Conservation (phyloP, 139 green algal genomes). For the Asterochloris sp. region DNA sequence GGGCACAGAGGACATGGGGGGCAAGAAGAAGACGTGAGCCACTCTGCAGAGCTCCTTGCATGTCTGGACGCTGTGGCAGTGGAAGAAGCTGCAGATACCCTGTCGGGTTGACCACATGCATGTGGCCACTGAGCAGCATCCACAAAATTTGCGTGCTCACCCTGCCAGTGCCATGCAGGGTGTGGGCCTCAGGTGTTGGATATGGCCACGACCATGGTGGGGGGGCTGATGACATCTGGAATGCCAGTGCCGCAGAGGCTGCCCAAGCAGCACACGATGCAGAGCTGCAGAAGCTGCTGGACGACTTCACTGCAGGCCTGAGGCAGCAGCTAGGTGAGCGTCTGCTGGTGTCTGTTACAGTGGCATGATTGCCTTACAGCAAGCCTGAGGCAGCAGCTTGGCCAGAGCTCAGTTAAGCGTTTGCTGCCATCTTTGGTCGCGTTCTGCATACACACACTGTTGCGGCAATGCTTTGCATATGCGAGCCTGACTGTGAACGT, state of each 20-base stretch:
- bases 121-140: background rate
- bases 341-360: too few relatives aligned
- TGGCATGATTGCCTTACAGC: too few relatives aligned
- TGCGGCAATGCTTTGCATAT: too few relatives aligned
- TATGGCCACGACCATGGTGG: slow-evolving; percentile 42
- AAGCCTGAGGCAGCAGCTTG: too few relatives aligned
- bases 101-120: background rate
- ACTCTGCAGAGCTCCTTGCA: background rate
- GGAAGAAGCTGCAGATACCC: too few relatives aligned
- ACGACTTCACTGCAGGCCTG: slow-evolving; percentile 1
- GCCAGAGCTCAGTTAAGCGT: too few relatives aligned
- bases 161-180: slow-evolving; percentile 2
- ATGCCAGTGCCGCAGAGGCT: slow-evolving; percentile 45
- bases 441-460: too few relatives aligned
- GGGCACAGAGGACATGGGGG: background rate
- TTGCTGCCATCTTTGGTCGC: too few relatives aligned
- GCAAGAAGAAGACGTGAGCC: background rate
- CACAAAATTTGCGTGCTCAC: background rate
- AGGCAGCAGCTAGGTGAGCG: background rate
- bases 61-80: too few relatives aligned
- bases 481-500: too few relatives aligned
- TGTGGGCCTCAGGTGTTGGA: slow-evolving; percentile 56
- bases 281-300: slow-evolving; percentile 53
- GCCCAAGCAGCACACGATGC: slow-evolving; percentile 63
- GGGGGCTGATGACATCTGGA: slow-evolving; percentile 41